A percentile compares a stretch with the other conserved stretches of the same genome.
phyloP scores from a whole-genome alignment of 2,329 filamentous ascomycete genomes.

The Helicocarpus griseus region DNA sequence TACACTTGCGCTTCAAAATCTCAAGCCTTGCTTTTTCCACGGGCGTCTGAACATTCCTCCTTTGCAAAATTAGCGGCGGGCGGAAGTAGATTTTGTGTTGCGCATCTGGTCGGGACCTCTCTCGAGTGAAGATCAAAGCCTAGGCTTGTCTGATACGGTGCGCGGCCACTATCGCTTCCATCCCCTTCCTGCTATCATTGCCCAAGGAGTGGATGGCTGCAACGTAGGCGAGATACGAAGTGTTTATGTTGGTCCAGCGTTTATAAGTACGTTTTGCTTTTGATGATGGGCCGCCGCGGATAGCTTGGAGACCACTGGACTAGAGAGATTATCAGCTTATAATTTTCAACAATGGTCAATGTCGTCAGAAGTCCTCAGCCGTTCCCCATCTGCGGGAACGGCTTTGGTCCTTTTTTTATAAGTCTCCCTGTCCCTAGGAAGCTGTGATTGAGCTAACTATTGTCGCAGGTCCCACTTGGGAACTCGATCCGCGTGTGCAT shows the following conservation, averaged over 20 bases:
- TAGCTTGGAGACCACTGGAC: conserved; percentile 2
- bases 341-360: conserved; percentile 4
- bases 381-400: conserved; percentile 17
- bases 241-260: conserved; percentile 9
- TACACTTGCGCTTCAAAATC: no score
- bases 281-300: conserved; percentile 5
- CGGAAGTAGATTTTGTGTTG: conserved; percentile 8
- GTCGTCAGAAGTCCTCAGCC: not conserved
- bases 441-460: conserved; percentile 23
- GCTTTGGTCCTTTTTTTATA: conserved; percentile 30
- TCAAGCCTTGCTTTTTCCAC: not conserved
- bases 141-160: conserved; percentile 64
- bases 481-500: no score
- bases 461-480: conserved; percentile 10
- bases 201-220: conserved; percentile 4
- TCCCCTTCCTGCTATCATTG: not conserved
- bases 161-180: conserved; percentile 18
- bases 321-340: conserved; percentile 11
- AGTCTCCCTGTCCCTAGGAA: conserved; percentile 17
- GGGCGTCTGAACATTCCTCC: not conserved
- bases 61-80: not conserved
- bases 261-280: conserved; percentile 7
- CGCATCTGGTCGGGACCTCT: conserved; percentile 61
- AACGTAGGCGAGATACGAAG: conserved; percentile 10
- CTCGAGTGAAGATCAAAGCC: conserved; percentile 88